phyloP scores from a whole-genome alignment of 371 early-diverging fungal genomes.

The Mortierella sp. region DNA sequence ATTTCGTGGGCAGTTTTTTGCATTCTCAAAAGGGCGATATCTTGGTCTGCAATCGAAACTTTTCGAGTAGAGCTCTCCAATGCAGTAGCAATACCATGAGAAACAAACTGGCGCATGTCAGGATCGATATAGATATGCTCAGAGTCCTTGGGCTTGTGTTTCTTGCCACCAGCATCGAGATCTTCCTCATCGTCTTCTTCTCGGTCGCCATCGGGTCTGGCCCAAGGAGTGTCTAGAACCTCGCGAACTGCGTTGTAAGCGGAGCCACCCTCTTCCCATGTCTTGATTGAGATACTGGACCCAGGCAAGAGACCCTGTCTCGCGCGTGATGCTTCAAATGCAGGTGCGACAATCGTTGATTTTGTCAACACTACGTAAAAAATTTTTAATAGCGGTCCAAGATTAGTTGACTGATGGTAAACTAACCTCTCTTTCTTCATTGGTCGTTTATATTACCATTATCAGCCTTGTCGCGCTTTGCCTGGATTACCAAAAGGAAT shows the following conservation, averaged over 20 bases:
- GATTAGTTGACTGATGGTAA: background rate
- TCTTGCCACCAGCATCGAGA: background rate
- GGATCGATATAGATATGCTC: conserved; percentile 61
- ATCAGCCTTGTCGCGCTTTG: conserved; percentile 34
- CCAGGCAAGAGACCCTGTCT: conserved; percentile 32
- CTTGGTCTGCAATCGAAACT: conserved; percentile 60
- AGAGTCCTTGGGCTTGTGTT: conserved; percentile 21
- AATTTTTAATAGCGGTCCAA: background rate
- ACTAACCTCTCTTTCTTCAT: background rate
- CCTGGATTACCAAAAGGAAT: conserved; percentile 61
- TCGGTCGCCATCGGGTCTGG: conserved; percentile 23
- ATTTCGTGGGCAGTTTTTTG: conserved; percentile 65
- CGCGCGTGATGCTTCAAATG: conserved; percentile 70
- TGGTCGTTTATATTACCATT: conserved; percentile 49
- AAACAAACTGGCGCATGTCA: conserved; percentile 64
- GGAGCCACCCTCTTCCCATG: conserved; percentile 66
- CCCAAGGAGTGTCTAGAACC: conserved; percentile 48
- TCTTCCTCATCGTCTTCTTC: background rate
- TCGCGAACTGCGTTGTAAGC: conserved; percentile 60
- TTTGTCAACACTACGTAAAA: conserved; percentile 36
- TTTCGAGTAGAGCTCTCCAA: conserved; percentile 23
- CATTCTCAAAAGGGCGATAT: conserved; percentile 62
- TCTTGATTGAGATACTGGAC: conserved; percentile 38
- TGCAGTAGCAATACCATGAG: conserved; percentile 54
- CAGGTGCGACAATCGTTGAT: conserved; percentile 64